Base-by-base conservation (phyloP, 2,329 filamentous ascomycete genomes). In the Fusarium neocosmosporiellum region DNA sequence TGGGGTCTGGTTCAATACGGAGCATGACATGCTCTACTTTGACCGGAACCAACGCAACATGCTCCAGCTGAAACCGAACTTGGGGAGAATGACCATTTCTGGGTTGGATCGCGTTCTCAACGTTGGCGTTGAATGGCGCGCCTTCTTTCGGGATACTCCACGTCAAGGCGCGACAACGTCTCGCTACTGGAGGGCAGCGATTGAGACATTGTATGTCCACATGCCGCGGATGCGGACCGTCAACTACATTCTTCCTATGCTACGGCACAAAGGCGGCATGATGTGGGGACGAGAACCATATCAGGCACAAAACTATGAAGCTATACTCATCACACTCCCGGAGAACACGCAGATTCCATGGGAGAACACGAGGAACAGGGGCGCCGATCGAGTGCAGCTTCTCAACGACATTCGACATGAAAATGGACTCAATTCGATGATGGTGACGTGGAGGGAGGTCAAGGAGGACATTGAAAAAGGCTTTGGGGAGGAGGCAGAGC, bases 111-210 rank as follows among this genome's bases (percentile, higher is more conserved):
- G 63, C 22, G 74, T 80, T 0, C 66, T 74, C 22, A 67, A 81
- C n/a, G 70, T 78, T 2, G 78, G 78, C 0, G 34, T 80, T 5
- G 75, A 80, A 36, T 81, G 78, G 80, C 75, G 79, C 6, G 72
- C 78, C 24, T 76, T 80, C 63, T 77, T 78, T 50, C 66, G 63
- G 16, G 75, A 80, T 41, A 75, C 77, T 1, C 75, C 79, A 1
- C 78, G 70, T 9, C 70, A 71, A 2, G 73, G 73, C 22, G 69
- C 77, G 41, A 72, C 72, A 9, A 75, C 76, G 53, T 61, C 65
- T 2, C 61, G 13, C 3, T 73, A 71, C 34, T 80, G 78, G 78
- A 68, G 59, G 27, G 59, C 61, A 1, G 71, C 69, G 0, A 72
- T 78, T 27, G 67, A 67, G 9, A 54, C 63, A 0, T 14, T 81